Conservation (phyloP, 1,284 basidiomycete species). For the Cutaneotrichosporon cyanovorans region DNA sequence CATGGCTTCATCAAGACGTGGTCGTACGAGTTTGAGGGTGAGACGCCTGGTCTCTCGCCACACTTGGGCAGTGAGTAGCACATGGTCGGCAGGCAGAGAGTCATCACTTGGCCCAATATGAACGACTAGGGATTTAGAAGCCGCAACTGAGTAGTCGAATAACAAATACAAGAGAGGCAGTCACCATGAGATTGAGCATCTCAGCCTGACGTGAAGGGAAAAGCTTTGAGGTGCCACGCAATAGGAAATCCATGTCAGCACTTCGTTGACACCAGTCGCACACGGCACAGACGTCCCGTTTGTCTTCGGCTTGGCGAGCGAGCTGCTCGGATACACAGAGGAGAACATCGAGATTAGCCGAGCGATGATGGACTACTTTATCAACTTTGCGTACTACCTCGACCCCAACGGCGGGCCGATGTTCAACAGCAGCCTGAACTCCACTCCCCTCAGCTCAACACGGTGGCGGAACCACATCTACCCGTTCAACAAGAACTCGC, state of each 20-base stretch:
- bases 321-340: conserved; percentile 18
- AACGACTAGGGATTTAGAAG: too few relatives aligned
- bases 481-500: conserved; percentile 24
- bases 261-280: not conserved
- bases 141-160: too few relatives aligned
- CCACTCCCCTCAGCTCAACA: not conserved
- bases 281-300: conserved; percentile 30
- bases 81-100: too few relatives aligned
- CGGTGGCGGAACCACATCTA: conserved; percentile 30
- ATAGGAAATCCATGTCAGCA: too few relatives aligned
- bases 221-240: too few relatives aligned
- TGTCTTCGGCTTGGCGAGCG: conserved; percentile 19
- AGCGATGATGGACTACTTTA: conserved; percentile 35
- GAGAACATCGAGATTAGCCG: conserved; percentile 20
- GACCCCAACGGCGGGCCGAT: conserved; percentile 28
- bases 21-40: conserved; percentile 31
- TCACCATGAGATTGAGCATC: too few relatives aligned
- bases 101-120: too few relatives aligned
- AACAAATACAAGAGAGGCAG: too few relatives aligned
- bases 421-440: not conserved
- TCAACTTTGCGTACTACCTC: conserved; percentile 41
- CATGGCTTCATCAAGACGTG: conserved; percentile 26
- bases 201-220: too few relatives aligned
- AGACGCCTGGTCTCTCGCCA: not conserved
- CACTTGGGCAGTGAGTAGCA: conserved; percentile 2